Percentiles rank a stretch among this genome's conserved stretches.
Evolutionary conservation across 345 rosid species (phyloP).

Genomic region (Bruguiera gymnorhiza): DNA sequence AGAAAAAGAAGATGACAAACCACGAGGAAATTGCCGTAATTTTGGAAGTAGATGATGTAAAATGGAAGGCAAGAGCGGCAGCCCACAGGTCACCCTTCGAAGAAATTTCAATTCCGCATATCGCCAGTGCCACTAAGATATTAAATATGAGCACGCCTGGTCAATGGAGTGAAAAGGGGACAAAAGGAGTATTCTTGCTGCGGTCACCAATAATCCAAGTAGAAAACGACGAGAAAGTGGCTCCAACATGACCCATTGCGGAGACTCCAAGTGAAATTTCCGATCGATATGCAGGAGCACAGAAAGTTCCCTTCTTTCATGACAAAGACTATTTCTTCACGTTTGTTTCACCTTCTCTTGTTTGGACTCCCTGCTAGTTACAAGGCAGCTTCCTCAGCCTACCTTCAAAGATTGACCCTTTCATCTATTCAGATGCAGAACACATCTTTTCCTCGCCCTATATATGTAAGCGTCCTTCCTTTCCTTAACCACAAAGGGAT

Average conservation of each 20-base stretch:
- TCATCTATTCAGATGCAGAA: neutral
- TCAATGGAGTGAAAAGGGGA: too few species aligned
- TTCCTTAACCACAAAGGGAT: neutral
- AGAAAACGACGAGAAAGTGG: neutral
- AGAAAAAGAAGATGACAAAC: too few species aligned
- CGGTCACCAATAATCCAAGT: neutral
- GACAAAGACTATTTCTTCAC: neutral
- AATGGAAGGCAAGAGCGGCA: too few species aligned
- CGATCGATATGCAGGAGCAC: neutral
- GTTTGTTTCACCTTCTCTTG: constrained; percentile 11
- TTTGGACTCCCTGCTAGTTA: neutral
- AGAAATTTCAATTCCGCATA: too few species aligned
- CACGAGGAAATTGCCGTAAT: too few species aligned
- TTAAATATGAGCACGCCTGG: too few species aligned
- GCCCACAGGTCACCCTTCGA: too few species aligned
- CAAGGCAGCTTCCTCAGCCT: constrained; percentile 17
- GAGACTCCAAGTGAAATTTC: neutral
- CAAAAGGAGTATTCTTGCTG: neutral
- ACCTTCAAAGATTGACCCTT: constrained; percentile 20
- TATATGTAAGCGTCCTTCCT: constrained; percentile 12
- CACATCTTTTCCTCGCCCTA: neutral
- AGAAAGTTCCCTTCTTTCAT: constrained; percentile 13
- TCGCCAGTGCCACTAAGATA: too few species aligned
- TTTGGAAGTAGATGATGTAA: too few species aligned
- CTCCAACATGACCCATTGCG: neutral